Percentiles rank a stretch among this genome's conserved stretches.
phyloP scores from a whole-genome alignment of 306 rosid genomes.

The Datisca glomerata region DNA sequence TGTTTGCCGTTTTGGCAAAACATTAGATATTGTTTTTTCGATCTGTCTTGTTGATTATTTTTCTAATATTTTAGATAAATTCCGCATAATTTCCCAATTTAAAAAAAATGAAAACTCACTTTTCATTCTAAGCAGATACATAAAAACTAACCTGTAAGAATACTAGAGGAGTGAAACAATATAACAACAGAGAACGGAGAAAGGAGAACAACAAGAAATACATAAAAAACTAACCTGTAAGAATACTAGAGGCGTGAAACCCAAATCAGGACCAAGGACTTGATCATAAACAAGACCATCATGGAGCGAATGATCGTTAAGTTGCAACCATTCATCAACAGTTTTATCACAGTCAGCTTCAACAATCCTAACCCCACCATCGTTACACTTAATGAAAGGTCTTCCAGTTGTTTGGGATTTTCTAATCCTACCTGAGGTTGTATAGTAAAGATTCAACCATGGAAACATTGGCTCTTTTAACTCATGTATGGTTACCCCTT shows the following conservation, averaged over 20 bases:
- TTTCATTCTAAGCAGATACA: neutral
- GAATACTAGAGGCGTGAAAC: constrained; percentile 58
- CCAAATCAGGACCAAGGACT: constrained; percentile 67
- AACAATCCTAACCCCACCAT: constrained; percentile 53
- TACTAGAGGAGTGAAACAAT: neutral
- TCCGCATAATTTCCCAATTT: neutral
- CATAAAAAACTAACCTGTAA: constrained; percentile 35
- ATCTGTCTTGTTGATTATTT: too few species aligned
- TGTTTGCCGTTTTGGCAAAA: too few species aligned
- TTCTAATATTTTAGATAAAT: too few species aligned
- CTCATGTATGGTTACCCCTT: constrained; percentile 29
- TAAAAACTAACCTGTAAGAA: neutral
- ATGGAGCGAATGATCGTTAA: constrained; percentile 10
- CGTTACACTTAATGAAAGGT: constrained; percentile 64
- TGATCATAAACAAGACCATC: constrained; percentile 29
- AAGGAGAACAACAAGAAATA: neutral
- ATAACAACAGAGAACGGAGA: neutral
- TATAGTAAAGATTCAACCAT: constrained; percentile 25
- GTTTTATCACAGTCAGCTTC: constrained; percentile 39
- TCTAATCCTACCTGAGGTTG: constrained; percentile 50
- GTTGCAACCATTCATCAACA: constrained; percentile 32
- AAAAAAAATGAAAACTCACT: neutral
- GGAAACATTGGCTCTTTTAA: constrained; percentile 54
- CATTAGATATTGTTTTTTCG: too few species aligned
- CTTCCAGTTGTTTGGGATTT: constrained; percentile 21